Evolutionary conservation across 202 grass and related monocot species (phyloP).

Genomic region (Setaria italica): DNA sequence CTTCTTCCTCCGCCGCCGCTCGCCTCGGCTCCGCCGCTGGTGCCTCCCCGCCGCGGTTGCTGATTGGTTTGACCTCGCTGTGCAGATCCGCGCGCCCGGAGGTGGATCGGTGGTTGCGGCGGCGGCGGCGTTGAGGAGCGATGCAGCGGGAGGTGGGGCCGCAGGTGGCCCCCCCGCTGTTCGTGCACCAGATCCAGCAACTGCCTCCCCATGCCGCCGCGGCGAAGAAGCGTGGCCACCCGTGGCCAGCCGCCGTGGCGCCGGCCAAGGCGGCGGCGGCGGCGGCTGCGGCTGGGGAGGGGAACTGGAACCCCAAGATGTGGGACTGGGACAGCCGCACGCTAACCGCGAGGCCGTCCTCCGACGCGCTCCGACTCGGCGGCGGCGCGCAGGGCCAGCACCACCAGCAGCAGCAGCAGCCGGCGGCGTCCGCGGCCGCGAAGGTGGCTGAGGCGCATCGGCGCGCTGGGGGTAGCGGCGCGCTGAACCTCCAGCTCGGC

Average conservation of each 20-base stretch:
- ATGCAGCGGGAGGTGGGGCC: conserved; percentile 83
- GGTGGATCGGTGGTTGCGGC: neutral
- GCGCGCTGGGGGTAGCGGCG: conserved; percentile 36
- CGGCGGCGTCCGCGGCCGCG: neutral
- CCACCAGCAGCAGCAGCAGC: neutral
- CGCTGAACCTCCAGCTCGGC: conserved; percentile 70
- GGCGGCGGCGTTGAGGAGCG: neutral
- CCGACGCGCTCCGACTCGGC: conserved; percentile 44
- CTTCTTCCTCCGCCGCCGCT: neutral
- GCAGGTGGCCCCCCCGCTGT: conserved; percentile 71
- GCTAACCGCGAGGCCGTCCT: conserved; percentile 65
- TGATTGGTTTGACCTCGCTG: conserved; percentile 26
- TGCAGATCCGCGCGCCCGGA: conserved; percentile 43
- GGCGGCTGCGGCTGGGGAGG: conserved; percentile 3
- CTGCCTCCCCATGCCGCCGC: conserved; percentile 51
- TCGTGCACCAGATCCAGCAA: conserved; percentile 68
- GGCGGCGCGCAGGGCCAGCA: conserved; percentile 27
- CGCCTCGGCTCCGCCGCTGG: neutral
- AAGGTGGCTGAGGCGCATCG: conserved; percentile 4
- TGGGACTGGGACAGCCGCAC: conserved; percentile 94
- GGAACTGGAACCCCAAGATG: conserved; percentile 81
- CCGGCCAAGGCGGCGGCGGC: conserved; percentile 1
- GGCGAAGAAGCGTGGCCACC: conserved; percentile 71
- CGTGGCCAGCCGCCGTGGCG: conserved; percentile 43
- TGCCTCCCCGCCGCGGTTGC: neutral